Evolutionary conservation across 2,329 filamentous ascomycete species (phyloP), one percentile per base, ranked within the genome.

Genomic region (Claviceps capensis): DNA sequence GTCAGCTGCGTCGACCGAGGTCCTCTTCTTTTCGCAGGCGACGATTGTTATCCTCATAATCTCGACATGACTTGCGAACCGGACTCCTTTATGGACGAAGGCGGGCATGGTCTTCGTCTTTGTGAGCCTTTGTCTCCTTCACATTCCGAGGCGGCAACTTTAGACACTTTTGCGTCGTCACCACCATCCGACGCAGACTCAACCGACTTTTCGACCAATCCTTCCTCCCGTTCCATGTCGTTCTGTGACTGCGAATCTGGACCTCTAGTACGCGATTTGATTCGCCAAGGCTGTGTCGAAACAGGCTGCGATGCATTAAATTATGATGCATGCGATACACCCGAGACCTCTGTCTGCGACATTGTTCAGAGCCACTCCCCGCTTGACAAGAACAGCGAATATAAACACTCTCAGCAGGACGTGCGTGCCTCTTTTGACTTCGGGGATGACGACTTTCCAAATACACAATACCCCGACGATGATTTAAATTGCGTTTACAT

Each of bases 201-300:
- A 16, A 61, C 57, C 55, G 64, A 49, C 54, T 68, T 56, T 52
- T 62, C 59, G 52, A 69, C 59, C 62, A 67, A 62, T 48, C 71
- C 72, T 1, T 70, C 72, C 5, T 69, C 72, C 8, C 71, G 75
- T 51, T 72, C 72, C 14, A 65, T 75, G 51, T 79, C 76, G 2
- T 77, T 76, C 57, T 78, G 75, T 1, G 74, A 72, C 49, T 74
- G 70, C 0, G 76, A 77, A 55, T 67, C 70, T 2, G 72, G 70
- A 26, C 62, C 59, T 19, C 67, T 72, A 52, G 56, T 61, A 30
- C 54, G 67, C 22, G 64, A 61, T 41, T 58, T 66, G 42, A 53
- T 57, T 23, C 61, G 66, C 58, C 52, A 58, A 47, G 55, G 61
- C 17, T 53, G 61, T 19, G 57, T 66, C 47, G 61, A 68, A 41